Percentiles rank a stretch among this genome's conserved stretches.
Evolutionary conservation across 306 rosid genomes (phyloP).

Genomic region (Vigna mungo): DNA sequence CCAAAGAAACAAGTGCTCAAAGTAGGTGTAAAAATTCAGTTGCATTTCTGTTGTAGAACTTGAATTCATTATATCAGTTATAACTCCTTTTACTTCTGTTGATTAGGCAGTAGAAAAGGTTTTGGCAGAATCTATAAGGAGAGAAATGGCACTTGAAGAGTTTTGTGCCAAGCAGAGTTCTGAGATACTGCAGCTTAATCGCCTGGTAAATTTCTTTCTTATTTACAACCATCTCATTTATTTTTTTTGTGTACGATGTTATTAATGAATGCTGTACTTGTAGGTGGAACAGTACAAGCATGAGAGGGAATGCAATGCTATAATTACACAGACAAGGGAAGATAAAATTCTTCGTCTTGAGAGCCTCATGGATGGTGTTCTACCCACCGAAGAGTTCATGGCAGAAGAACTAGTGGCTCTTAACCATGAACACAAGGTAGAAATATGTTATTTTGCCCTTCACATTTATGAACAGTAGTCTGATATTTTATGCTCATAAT

Average conservation of each 20-base stretch:
- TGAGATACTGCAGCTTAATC: slow-evolving; percentile 87
- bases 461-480: slow-evolving; percentile 6
- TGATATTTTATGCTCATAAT: slow-evolving; percentile 41
- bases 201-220: slow-evolving; percentile 71
- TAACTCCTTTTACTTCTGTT: slow-evolving; percentile 23
- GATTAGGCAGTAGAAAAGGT: slow-evolving; percentile 88
- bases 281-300: slow-evolving; percentile 95
- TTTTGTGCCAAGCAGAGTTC: slow-evolving; percentile 80
- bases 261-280: slow-evolving; percentile 48
- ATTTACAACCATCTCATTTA: slow-evolving; percentile 19
- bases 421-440: slow-evolving; percentile 80
- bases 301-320: slow-evolving; percentile 89
- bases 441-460: slow-evolving; percentile 39
- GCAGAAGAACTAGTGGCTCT: slow-evolving; percentile 79
- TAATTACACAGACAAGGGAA: slow-evolving; percentile 91
- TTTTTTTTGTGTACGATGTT: slow-evolving; percentile 40
- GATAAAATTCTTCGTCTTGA: slow-evolving; percentile 92
- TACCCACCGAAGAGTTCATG: slow-evolving; percentile 90
- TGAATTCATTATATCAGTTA: slow-evolving; percentile 30
- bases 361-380: slow-evolving; percentile 91
- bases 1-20: slow-evolving; percentile 79
- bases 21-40: slow-evolving; percentile 59
- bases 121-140: slow-evolving; percentile 93
- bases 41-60: slow-evolving; percentile 39
- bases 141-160: slow-evolving; percentile 98